Evolutionary conservation across 2,329 filamentous ascomycete genomes (phyloP).

Genomic region (Elsinoe ampelina): DNA sequence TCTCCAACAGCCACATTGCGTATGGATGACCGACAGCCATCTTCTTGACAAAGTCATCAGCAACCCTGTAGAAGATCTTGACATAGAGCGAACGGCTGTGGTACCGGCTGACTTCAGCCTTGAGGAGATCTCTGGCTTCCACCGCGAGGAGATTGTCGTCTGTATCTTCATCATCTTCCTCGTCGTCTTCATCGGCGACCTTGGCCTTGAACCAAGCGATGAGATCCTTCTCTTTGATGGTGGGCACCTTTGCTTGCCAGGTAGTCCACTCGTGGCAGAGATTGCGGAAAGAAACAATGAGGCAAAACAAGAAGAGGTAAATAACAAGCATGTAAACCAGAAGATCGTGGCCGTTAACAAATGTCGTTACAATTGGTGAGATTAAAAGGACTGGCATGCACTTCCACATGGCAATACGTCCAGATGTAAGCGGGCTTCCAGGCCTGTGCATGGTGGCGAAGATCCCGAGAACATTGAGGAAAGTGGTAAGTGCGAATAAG

Average conservation of each 20-base stretch:
- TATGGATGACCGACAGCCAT: conserved; percentile 45
- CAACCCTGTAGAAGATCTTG: conserved; percentile 31
- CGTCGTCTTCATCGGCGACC: conserved; percentile 16
- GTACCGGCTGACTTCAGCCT: conserved; percentile 38
- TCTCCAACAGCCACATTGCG: conserved; percentile 44
- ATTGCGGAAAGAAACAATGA: conserved; percentile 45
- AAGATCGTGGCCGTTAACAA: conserved; percentile 43
- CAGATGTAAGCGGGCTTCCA: conserved; percentile 31
- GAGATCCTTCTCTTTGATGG: conserved; percentile 42
- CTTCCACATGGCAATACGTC: conserved; percentile 46
- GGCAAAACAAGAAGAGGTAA: conserved; percentile 43
- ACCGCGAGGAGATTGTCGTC: conserved; percentile 39
- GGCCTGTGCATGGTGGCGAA: conserved; percentile 17
- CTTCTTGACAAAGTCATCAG: conserved; percentile 40
- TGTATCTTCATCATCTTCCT: conserved; percentile 17
- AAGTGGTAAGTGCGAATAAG: conserved; percentile 48
- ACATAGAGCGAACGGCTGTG: conserved; percentile 35
- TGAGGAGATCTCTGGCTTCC: conserved; percentile 39
- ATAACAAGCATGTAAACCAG: conserved; percentile 48
- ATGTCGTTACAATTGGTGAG: conserved; percentile 48
- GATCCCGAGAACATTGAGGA: conserved; percentile 43
- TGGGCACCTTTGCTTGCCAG: conserved; percentile 46
- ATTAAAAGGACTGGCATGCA: conserved; percentile 49
- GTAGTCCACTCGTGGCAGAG: conserved; percentile 50
- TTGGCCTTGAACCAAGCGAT: conserved; percentile 40